These are phyloP conservation scores for Besnoitia besnoiti DNA, from an alignment of 169 alveolate genomes.

Conservation along the genomic window DNA sequence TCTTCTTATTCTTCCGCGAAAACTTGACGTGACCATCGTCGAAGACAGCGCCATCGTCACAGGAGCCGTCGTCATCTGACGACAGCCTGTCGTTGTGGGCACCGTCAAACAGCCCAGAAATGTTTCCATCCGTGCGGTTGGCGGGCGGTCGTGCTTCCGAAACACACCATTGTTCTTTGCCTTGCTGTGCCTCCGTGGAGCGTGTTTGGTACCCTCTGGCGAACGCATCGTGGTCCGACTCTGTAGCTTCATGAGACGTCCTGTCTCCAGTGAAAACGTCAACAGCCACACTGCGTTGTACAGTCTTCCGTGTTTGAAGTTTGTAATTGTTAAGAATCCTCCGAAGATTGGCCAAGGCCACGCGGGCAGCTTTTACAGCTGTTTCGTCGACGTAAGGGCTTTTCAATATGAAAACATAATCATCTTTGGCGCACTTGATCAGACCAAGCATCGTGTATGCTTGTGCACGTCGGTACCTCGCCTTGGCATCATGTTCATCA, in stretches of 20 bases:
- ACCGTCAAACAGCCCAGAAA: not conserved
- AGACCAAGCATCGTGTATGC: conserved; percentile 60
- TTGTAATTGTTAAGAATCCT: conserved; percentile 19
- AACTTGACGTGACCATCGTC: not conserved
- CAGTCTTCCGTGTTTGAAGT: conserved; percentile 17
- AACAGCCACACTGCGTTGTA: conserved; percentile 17
- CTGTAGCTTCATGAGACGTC: not conserved
- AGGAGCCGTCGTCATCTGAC: not conserved
- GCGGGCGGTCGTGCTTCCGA: not conserved
- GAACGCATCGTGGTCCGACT: not conserved
- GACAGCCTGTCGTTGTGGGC: not conserved
- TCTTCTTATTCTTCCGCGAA: not conserved
- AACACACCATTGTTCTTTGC: not conserved
- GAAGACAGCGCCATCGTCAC: too few relatives aligned
- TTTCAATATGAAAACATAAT: conserved; percentile 51
- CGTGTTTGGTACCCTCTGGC: not conserved
- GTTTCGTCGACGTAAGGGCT: conserved; percentile 50
- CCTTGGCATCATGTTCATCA: conserved; percentile 69
- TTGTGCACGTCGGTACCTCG: conserved; percentile 54
- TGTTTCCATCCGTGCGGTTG: not conserved
- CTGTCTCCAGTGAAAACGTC: conserved; percentile 35
- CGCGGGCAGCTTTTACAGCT: conserved; percentile 54
- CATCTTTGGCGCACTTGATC: conserved; percentile 64
- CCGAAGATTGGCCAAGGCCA: conserved; percentile 54
- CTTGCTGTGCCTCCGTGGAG: not conserved